These are phyloP conservation scores for Bathelium albidoporum DNA, from an alignment of 495 filamentous ascomycete genomes.

Conservation along the genomic window DNA sequence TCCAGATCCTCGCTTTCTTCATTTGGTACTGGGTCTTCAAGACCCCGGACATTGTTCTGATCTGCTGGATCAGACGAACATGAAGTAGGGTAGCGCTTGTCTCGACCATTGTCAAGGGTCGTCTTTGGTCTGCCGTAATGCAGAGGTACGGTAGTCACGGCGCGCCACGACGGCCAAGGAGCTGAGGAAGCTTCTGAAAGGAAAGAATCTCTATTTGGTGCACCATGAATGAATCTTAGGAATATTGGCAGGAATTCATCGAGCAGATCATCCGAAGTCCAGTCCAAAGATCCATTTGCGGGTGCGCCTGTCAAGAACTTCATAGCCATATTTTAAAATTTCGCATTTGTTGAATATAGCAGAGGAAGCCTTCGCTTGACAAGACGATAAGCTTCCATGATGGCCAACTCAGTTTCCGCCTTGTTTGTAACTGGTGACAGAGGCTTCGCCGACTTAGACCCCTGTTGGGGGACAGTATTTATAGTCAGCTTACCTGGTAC, in stretches of 20 bases:
- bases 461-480: no score
- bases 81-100: background rate
- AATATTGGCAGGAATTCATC: slow-evolving; percentile 15
- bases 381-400: background rate
- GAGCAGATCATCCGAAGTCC: slow-evolving; percentile 44
- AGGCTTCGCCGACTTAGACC: no score
- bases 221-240: background rate
- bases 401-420: background rate
- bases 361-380: background rate
- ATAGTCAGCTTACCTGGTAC: no score
- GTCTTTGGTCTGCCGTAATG: background rate
- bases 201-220: background rate
- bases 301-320: slow-evolving; percentile 55
- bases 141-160: background rate
- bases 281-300: slow-evolving; percentile 41
- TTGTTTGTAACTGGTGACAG: no score
- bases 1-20: slow-evolving; percentile 48
- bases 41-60: background rate
- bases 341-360: background rate
- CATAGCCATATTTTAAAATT: background rate
- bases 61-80: background rate
- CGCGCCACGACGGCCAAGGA: background rate
- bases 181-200: background rate
- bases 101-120: background rate
- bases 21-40: background rate